Base-by-base conservation (phyloP, 768 basidiomycete species). In the Suillus americanus region DNA sequence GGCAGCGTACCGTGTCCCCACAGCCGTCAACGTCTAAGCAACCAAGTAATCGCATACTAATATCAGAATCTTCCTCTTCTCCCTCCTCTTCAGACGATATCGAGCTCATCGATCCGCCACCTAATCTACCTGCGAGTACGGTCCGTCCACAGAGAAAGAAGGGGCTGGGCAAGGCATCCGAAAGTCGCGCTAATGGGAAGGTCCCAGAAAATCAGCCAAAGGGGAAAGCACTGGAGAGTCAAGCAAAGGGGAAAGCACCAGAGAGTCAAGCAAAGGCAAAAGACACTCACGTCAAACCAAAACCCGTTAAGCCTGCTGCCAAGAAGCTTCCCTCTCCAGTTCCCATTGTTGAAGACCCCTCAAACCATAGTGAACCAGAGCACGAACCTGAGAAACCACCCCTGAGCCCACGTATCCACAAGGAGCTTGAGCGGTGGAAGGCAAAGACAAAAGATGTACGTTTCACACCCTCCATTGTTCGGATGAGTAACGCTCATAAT, bases 371-470 rank as follows among this genome's bases (percentile, higher is more conserved):
- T 3, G 57, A 59, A 16, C 57, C 18, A 12, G 57, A 59, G 40
- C 38, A 41, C 3, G 28, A 53, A 25, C 51, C 16, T 20, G 51
- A 28, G 9, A 41, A 12, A 28, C 18, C 28, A 20, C 40, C 40
- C 28, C 10, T 30, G 38, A 59, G 40, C 40, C 25, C 57, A 28
- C 57, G 38, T 59, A 38, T 59, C 25, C 67, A 61, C 46, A 72
- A 67, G 50, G 75, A 76, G 57, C 53, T 76, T 62, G 73, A 78
- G 5, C 64, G 65, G 33, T 76, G 71, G 75, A 78, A 75, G 64
- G 69, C 70, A 41, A 78, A 73, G 43, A 63, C 68, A 28, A 74
- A 67, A 64, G 69, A 73, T 20, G 76, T 75, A 62, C 16, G 66
- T 50, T 41, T 25, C 28, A 54, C 20, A 41, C 28, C 23, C 3